phyloP scores from a whole-genome alignment of 345 rosid species.

The Luvunga scandens region DNA sequence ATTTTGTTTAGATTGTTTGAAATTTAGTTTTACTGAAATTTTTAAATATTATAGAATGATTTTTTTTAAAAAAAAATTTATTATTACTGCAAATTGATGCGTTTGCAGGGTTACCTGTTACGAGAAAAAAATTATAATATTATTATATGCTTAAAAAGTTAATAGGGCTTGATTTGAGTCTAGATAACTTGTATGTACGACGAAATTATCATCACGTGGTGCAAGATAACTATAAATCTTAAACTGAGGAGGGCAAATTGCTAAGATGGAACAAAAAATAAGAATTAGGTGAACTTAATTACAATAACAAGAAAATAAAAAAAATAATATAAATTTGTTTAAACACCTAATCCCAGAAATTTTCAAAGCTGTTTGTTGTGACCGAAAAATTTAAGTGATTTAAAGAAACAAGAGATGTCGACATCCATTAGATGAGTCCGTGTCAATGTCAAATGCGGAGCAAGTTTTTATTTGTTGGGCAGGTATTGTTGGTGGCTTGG shows the following conservation, averaged over 20 bases:
- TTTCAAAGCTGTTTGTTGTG: background rate
- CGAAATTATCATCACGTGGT: no score
- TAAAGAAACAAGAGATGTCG: background rate
- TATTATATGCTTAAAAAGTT: no score
- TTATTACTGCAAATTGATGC: no score
- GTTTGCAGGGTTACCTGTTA: no score
- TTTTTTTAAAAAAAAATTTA: no score
- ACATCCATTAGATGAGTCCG: background rate
- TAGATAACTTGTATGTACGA: no score
- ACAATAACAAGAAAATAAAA: background rate
- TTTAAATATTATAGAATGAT: no score
- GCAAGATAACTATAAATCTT: no score
- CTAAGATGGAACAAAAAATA: background rate
- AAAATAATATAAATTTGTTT: background rate
- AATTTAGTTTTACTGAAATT: no score
- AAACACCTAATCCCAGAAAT: background rate
- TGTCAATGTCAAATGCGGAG: background rate
- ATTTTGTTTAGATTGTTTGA: background rate
- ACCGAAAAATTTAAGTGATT: background rate
- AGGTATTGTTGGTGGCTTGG: background rate
- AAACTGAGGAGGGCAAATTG: background rate
- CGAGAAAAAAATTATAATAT: no score
- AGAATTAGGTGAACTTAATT: background rate
- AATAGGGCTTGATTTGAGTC: no score
- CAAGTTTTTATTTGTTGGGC: slow-evolving; percentile 1